Evolutionary conservation across 768 basidiomycete species (phyloP), one percentile per base, ranked within the genome.

Genomic region (Albatrellus ellisii): DNA sequence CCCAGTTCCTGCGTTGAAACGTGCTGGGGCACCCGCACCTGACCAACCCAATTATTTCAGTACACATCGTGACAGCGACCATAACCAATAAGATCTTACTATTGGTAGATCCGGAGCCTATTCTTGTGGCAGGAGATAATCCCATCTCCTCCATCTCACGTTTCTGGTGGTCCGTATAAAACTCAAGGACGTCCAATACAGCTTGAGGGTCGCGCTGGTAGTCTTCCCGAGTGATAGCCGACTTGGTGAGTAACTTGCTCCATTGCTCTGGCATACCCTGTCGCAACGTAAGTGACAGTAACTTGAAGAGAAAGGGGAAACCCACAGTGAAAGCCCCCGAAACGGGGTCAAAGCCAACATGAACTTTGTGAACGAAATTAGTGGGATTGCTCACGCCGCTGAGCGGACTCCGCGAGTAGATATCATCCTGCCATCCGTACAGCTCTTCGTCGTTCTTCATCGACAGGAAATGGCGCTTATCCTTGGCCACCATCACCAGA

Each of bases 351-450:
- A 92, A 97, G 2, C 91, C 92, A 43, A 98, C 94, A 61, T 98
- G 94, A 2, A 98, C 91, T 58, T 97, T 91, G 66, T 99, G 94
- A 0, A 97, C 89, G 56, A 99, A 98, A 61, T 99, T 94, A 6
- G 92, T 97, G 0, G 94, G 94, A 51, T 83, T 84, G 58, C 81
- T 82, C 33, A 92, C 86, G 21, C 94, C 89, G 79, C 92, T 87
- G 37, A 91, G 67, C 2, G 92, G 90, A 54, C 85, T 88, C 36
- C 90, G 75, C 4, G 75, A 76, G 62, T 98, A 97, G 46, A 99
- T 81, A 57, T 95, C 92, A 56, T 99, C 94, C 59, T 92, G 86
- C 92, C 92, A 98, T 14, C 80, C 79, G 54, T 99, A 99, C n/a
- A 99, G 70, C 55, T 99, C 94, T 51, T 92, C 89, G 56, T 99